Conservation (phyloP, 805 yeast species). For the Candida michaelii region DNA sequence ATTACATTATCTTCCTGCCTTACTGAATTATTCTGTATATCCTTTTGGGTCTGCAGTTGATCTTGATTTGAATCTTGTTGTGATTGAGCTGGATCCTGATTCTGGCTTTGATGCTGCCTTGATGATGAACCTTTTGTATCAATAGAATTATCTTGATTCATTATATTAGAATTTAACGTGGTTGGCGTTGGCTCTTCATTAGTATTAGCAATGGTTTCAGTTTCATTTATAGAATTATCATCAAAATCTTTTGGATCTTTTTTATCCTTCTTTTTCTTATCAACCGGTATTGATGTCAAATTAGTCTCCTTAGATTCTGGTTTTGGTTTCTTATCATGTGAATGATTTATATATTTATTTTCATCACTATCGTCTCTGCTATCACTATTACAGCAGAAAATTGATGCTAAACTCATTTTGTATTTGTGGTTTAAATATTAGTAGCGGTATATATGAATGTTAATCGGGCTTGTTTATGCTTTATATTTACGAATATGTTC, state of each 20-base stretch:
- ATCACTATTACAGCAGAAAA: constrained; percentile 41
- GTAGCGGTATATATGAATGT: too few relatives aligned
- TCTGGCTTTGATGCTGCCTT: constrained; percentile 1
- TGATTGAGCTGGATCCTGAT: neutral
- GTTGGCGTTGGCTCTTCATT: constrained; percentile 14
- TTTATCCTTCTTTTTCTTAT: constrained; percentile 15
- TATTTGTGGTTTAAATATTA: too few relatives aligned
- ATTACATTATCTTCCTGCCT: constrained; percentile 13
- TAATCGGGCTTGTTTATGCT: too few relatives aligned
- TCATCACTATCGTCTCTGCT: constrained; percentile 35
- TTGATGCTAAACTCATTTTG: constrained; percentile 13
- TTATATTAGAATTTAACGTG: constrained; percentile 2
- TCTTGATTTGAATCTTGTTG: neutral
- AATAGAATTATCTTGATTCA: constrained; percentile 5
- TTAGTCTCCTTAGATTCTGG: constrained; percentile 1
- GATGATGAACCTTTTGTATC: constrained; percentile 11
- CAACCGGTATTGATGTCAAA: neutral
- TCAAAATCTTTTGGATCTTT: constrained; percentile 36
- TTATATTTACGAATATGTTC: too few relatives aligned
- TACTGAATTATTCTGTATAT: neutral
- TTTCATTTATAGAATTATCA: constrained; percentile 39
- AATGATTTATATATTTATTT: constrained; percentile 19
- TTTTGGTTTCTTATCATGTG: constrained; percentile 7
- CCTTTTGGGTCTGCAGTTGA: neutral
- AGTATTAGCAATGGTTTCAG: constrained; percentile 41